These are phyloP conservation scores for Wickerhamiella brachini DNA, from an alignment of 805 yeast species.

Conservation along the genomic window DNA sequence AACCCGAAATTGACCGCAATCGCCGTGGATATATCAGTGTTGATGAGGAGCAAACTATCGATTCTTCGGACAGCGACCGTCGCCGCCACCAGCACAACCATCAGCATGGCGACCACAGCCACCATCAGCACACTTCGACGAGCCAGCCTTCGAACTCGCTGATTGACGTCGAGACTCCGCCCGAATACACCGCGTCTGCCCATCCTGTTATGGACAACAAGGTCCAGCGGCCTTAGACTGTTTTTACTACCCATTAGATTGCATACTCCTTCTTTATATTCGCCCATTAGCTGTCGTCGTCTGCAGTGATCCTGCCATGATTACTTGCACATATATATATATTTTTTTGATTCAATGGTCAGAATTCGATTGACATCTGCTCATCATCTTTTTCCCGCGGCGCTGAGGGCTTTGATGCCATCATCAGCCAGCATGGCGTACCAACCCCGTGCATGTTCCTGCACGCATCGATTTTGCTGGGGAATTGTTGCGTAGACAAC, in stretches of 20 bases:
- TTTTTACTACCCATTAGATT: background rate
- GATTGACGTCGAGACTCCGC: background rate
- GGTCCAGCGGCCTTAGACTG: background rate
- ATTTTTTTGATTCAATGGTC: too few relatives aligned
- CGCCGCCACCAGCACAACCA: background rate
- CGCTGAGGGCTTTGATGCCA: too few relatives aligned
- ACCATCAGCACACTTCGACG: background rate
- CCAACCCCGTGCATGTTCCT: background rate
- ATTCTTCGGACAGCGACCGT: background rate
- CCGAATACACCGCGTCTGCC: background rate
- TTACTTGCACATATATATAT: too few relatives aligned
- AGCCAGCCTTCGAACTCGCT: background rate
- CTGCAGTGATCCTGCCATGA: too few relatives aligned
- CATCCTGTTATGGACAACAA: background rate
- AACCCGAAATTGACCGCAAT: background rate
- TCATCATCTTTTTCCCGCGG: too few relatives aligned
- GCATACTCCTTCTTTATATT: too few relatives aligned
- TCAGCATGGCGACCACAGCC: background rate
- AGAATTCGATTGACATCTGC: too few relatives aligned
- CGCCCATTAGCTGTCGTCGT: too few relatives aligned
- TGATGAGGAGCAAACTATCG: background rate
- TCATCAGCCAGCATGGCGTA: background rate
- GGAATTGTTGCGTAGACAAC: too few relatives aligned
- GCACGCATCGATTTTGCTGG: too few relatives aligned
- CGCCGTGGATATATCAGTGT: background rate